phyloP scores from a whole-genome alignment of 495 filamentous ascomycete genomes.

The Margaritispora aquatica region DNA sequence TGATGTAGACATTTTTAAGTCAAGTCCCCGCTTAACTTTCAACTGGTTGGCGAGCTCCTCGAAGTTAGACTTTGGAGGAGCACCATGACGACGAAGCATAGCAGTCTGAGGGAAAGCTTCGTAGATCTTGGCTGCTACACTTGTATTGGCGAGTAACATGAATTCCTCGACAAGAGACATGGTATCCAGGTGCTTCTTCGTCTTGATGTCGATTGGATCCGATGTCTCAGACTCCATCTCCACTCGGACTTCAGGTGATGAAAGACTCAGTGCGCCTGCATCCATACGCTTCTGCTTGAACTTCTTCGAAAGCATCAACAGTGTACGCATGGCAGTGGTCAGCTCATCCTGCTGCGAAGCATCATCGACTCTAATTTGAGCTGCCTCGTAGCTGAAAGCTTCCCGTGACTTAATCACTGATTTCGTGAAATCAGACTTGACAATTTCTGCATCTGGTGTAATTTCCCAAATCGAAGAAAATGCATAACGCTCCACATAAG shows the following conservation, averaged over 20 bases:
- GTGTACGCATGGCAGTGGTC: slow-evolving; percentile 80
- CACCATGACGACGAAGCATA: slow-evolving; percentile 82
- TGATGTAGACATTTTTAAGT: slow-evolving; percentile 75
- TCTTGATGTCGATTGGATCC: slow-evolving; percentile 93
- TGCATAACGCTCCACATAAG: slow-evolving; percentile 93
- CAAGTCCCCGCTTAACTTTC: slow-evolving; percentile 71
- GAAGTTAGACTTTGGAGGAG: slow-evolving; percentile 92
- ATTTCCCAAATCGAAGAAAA: slow-evolving; percentile 96
- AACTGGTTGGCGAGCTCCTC: slow-evolving; percentile 88
- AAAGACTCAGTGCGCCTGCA: slow-evolving; percentile 88
- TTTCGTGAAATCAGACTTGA: slow-evolving; percentile 81
- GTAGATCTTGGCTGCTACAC: slow-evolving; percentile 82
- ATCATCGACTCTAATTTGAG: slow-evolving; percentile 90
- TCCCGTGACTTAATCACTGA: slow-evolving; percentile 97
- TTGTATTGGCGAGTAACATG: slow-evolving; percentile 97
- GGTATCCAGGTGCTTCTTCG: slow-evolving; percentile 87
- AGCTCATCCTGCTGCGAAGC: slow-evolving; percentile 76
- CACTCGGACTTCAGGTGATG: slow-evolving; percentile 90
- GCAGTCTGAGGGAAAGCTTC: slow-evolving; percentile 90
- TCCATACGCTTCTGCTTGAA: slow-evolving; percentile 94
- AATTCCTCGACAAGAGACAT: slow-evolving; percentile 98
- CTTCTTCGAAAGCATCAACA: slow-evolving; percentile 87
- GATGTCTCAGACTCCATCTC: slow-evolving; percentile 92
- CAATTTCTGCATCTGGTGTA: slow-evolving; percentile 74
- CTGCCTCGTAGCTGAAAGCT: slow-evolving; percentile 96